A percentile compares a stretch with the other conserved stretches of the same genome.
Conservation (phyloP, 306 rosid genomes). For the Cucurbita argyrosperma region DNA sequence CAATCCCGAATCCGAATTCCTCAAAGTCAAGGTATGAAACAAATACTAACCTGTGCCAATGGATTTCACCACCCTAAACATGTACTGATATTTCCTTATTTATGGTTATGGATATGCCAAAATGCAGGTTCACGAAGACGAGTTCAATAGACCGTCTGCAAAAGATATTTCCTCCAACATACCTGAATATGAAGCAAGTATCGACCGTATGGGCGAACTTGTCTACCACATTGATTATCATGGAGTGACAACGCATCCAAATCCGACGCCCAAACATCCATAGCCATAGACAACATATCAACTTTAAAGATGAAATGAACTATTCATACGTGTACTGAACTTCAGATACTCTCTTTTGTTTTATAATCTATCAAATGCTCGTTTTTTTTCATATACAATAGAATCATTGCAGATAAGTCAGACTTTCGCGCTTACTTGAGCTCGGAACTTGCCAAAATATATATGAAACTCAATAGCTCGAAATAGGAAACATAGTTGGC, state of each 20-base stretch:
- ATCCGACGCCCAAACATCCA: conserved; percentile 71
- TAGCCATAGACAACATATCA: background rate
- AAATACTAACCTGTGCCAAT: background rate
- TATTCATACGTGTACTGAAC: conserved; percentile 3
- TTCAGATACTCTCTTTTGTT: background rate
- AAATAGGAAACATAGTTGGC: background rate
- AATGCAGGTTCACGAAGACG: conserved; percentile 44
- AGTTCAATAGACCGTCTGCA: conserved; percentile 9
- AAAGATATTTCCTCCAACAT: conserved; percentile 22
- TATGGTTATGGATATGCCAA: conserved; percentile 1
- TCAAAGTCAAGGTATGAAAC: background rate
- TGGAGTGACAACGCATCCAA: conserved; percentile 86
- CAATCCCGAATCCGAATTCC: background rate
- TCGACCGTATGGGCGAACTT: conserved; percentile 24
- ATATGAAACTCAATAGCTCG: background rate
- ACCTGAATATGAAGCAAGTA: conserved; percentile 14
- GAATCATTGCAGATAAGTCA: conserved; percentile 1
- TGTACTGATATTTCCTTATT: background rate
- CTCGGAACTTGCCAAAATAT: background rate
- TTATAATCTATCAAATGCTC: background rate
- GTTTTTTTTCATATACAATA: background rate
- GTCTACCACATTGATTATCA: conserved; percentile 77
- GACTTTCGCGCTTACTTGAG: background rate
- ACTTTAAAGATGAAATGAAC: background rate
- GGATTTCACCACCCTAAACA: background rate